Conservation (phyloP, 176 grass and related monocot genomes). For the Oryza meyeriana region DNA sequence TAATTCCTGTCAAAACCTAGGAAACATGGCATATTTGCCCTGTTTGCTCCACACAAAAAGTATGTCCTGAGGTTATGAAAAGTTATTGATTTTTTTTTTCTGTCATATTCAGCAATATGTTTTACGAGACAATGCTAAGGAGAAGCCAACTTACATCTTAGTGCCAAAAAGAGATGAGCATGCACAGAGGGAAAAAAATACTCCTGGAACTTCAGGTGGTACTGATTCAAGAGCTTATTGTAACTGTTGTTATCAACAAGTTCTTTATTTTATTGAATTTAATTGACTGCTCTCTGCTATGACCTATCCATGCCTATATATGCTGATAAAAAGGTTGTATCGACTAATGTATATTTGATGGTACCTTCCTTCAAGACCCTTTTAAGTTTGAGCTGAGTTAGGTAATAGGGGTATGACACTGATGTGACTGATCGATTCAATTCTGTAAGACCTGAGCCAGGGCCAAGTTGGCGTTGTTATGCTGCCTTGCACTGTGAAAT, state of each 20-base stretch:
- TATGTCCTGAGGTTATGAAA: not conserved
- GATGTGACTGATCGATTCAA: not conserved
- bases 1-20: slow-evolving; percentile 19
- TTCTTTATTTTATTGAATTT: not conserved
- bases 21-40: not conserved
- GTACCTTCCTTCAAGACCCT: not conserved
- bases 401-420: not conserved
- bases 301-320: not conserved
- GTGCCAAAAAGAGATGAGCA: slow-evolving; percentile 74
- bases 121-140: slow-evolving; percentile 64
- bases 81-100: slow-evolving; percentile 23
- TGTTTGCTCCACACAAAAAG: not conserved
- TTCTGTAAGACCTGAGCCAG: not conserved
- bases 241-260: slow-evolving; percentile 12
- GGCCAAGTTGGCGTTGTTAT: not conserved
- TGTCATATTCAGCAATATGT: slow-evolving; percentile 62
- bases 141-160: slow-evolving; percentile 86
- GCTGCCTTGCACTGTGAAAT: not conserved
- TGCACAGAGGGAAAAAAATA: slow-evolving; percentile 45
- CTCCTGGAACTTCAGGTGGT: slow-evolving; percentile 43
- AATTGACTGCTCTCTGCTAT: not conserved
- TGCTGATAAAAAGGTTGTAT: slow-evolving; percentile 37
- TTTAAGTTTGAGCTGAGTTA: not conserved
- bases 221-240: slow-evolving; percentile 34
- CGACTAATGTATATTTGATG: not conserved